Base-by-base conservation (phyloP, 495 filamentous ascomycete genomes). In the Xylaria acuta region DNA sequence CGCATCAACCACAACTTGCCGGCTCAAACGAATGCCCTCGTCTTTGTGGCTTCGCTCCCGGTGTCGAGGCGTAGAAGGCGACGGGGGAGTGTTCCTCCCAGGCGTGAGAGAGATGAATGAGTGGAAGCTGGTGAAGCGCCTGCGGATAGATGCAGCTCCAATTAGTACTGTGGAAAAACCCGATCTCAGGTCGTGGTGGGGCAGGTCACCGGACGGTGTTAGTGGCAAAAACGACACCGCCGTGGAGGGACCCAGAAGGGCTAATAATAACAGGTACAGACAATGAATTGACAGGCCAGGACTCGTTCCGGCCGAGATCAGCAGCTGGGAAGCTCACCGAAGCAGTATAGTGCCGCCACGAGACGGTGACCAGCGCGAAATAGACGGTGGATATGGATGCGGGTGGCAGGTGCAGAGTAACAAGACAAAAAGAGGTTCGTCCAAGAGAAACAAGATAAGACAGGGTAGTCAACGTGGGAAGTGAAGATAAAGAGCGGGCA, bases 151-250 rank as follows among this genome's bases (percentile, higher is more conserved):
- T 40, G 63, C 63, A 72, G 70, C 27, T 16, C 47, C 62, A 72
- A 72, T 72, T 72, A 72, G 62, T 72, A 67, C 70, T 72, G 63
- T 66, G 38, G 34, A 74, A 72, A 74, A 73, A 75, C 62, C 77
- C 73, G 74, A 73, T 66, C 75, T 74, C 75, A 74, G 64, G 76
- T 79, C 69, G 58, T 78, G 69, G 77, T 79, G 77, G 77, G 77
- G 77, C 77, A 70, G 76, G 77, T 79, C 77, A 79, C 75, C 77
- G 75, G 77, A 79, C 74, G 76, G 77, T 79, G 74, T 79, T 79
- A 79, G 77, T 79, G 77, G 77, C 77, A 64, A 79, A 79, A 77
- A 75, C 77, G 75, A 76, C 77, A 73, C 74, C 72, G 66, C 65
- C 65, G 72, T 40, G 58, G 67, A 69, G 69, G 60, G 73, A 59